Conservation (phyloP, 2,329 filamentous ascomycete genomes). For the Aspergillus caelatus region DNA sequence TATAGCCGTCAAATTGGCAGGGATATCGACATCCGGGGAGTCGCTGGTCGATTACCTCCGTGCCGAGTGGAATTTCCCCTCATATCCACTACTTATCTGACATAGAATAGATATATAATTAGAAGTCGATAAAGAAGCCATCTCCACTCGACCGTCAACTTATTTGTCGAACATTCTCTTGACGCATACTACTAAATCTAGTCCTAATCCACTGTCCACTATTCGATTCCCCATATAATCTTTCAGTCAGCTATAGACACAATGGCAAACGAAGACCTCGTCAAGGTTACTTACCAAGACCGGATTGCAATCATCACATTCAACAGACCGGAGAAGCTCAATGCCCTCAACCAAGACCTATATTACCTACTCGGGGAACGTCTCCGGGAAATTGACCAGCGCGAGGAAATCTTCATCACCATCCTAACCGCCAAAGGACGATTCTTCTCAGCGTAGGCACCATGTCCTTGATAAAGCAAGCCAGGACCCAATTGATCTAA, state of each 20-base stretch:
- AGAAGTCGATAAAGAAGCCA: background rate
- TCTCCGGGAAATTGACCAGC: conserved; percentile 75
- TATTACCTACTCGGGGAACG: conserved; percentile 78
- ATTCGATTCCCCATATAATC: background rate
- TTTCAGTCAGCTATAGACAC: background rate
- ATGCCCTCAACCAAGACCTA: conserved; percentile 70
- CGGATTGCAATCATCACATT: conserved; percentile 83
- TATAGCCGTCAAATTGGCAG: background rate
- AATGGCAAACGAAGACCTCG: conserved; percentile 46
- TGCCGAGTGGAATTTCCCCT: background rate
- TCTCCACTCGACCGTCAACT: background rate
- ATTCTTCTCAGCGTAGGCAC: conserved; percentile 73
- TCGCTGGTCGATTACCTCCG: background rate
- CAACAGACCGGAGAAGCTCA: conserved; percentile 83
- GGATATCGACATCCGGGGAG: background rate
- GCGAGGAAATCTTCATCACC: conserved; percentile 48
- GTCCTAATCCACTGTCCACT: background rate
- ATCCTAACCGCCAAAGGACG: conserved; percentile 4
- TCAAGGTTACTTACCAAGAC: conserved; percentile 66
- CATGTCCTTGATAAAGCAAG: conserved; percentile 10
- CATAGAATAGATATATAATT: background rate
- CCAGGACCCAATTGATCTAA: background rate
- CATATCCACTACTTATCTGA: background rate
- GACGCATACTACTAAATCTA: background rate
- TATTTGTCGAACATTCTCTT: background rate